phyloP scores from a whole-genome alignment of 2,329 filamentous ascomycete species.

The Capronia americana region DNA sequence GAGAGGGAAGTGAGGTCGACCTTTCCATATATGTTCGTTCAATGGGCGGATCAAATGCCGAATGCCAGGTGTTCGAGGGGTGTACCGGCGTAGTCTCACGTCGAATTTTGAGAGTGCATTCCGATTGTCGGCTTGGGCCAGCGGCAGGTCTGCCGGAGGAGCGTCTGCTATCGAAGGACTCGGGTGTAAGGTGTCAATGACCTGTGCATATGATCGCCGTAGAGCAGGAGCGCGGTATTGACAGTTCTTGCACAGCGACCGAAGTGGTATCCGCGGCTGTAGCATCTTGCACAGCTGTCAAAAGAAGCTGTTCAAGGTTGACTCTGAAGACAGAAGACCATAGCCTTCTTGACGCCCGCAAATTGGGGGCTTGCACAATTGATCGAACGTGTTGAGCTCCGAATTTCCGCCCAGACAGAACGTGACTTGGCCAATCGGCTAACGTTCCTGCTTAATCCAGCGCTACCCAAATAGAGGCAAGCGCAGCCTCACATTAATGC shows the following conservation, averaged over 20 bases:
- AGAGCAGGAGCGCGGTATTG: conserved; percentile 24
- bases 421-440: conserved; percentile 1
- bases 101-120: conserved; percentile 45
- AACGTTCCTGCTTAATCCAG: conserved; percentile 4
- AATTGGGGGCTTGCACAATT: background rate
- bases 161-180: conserved; percentile 56
- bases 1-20: conserved; percentile 78
- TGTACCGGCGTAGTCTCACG: conserved; percentile 78
- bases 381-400: background rate
- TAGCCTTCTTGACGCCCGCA: background rate
- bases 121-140: conserved; percentile 32
- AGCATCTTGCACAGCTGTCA: conserved; percentile 59
- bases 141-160: conserved; percentile 16
- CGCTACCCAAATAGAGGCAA: background rate
- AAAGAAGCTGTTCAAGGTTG: background rate
- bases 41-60: conserved; percentile 90
- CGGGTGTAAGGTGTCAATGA: conserved; percentile 53
- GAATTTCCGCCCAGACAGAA: conserved; percentile 7
- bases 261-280: conserved; percentile 67
- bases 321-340: background rate
- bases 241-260: conserved; percentile 32
- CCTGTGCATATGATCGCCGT: conserved; percentile 36
- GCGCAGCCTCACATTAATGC: conserved; percentile 12
- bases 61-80: conserved; percentile 88
- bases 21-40: conserved; percentile 97